A percentile compares a stretch with the other conserved stretches of the same genome.
Evolutionary conservation across 2,329 filamentous ascomycete genomes (phyloP).

Genomic region (Geosmithia putterillii): DNA sequence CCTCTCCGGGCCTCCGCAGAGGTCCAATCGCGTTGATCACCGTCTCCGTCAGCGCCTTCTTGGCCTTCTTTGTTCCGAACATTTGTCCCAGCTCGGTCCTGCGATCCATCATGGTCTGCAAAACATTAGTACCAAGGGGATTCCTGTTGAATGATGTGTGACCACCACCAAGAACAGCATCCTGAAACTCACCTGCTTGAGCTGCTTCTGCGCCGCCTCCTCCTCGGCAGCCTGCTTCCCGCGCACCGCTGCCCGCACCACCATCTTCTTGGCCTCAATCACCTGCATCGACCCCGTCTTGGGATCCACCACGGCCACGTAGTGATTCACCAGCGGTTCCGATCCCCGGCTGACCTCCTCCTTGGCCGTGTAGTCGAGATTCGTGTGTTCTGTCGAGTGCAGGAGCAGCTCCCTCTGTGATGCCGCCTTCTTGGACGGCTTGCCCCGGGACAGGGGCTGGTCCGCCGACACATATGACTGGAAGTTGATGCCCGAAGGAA

Average conservation of each 20-base stretch:
- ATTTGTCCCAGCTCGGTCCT: constrained; percentile 61
- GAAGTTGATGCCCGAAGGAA: constrained; percentile 26
- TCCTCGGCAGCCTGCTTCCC: constrained; percentile 35
- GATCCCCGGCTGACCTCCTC: constrained; percentile 25
- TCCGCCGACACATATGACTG: constrained; percentile 33
- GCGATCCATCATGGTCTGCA: constrained; percentile 47
- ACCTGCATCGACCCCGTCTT: constrained; percentile 46
- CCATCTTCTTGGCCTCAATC: constrained; percentile 52
- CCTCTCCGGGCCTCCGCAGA: constrained; percentile 19
- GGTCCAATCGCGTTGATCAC: constrained; percentile 59
- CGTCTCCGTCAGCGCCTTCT: constrained; percentile 59
- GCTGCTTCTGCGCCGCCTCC: constrained; percentile 9
- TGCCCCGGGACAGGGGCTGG: constrained; percentile 12
- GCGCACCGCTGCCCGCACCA: constrained; percentile 43
- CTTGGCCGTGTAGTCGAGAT: constrained; percentile 46
- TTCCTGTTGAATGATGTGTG: too few relatives aligned
- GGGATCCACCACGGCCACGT: constrained; percentile 52
- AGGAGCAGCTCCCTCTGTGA: constrained; percentile 36
- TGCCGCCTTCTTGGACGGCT: constrained; percentile 25
- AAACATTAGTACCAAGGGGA: too few relatives aligned
- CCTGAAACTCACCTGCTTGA: constrained; percentile 13
- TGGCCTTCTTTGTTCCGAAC: constrained; percentile 78
- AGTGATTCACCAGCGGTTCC: constrained; percentile 42
- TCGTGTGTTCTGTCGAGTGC: constrained; percentile 43
- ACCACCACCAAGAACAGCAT: too few relatives aligned